Conservation (phyloP, 176 grass and related monocot genomes). For the Metroxylon sagu region DNA sequence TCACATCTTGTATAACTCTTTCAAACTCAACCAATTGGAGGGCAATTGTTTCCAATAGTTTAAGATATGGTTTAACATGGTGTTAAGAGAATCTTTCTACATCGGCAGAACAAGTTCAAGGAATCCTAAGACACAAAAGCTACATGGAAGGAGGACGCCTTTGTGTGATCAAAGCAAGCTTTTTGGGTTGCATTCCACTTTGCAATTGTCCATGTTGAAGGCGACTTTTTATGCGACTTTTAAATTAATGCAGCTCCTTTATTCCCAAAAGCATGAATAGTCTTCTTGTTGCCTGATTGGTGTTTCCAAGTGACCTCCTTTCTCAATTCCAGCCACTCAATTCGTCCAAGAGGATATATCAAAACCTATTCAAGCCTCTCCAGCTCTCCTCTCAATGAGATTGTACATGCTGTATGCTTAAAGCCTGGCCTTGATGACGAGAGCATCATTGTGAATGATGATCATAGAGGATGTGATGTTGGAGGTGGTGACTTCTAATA, state of each 20-base stretch:
- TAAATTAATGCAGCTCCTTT: slow-evolving; percentile 52
- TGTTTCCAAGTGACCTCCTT: slow-evolving; percentile 54
- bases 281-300: slow-evolving; percentile 64
- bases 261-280: slow-evolving; percentile 38
- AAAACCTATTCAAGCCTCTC: background rate
- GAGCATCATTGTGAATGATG: slow-evolving; percentile 43
- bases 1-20: too few species aligned
- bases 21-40: too few species aligned
- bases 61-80: too few species aligned
- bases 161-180: slow-evolving; percentile 43
- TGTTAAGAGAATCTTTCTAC: too few species aligned
- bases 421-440: background rate
- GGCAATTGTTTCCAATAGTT: too few species aligned
- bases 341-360: too few species aligned
- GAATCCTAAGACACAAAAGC: slow-evolving; percentile 17
- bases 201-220: slow-evolving; percentile 42
- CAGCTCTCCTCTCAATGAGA: background rate
- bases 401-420: background rate
- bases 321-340: slow-evolving; percentile 11
- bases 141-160: slow-evolving; percentile 19
- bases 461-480: slow-evolving; percentile 16
- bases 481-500: too few species aligned
- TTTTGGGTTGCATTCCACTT: slow-evolving; percentile 74
- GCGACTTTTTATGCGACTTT: slow-evolving; percentile 40
- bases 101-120: slow-evolving; percentile 18